Base-by-base conservation (phyloP, 331 rosid species). In the Acacia concinna region DNA sequence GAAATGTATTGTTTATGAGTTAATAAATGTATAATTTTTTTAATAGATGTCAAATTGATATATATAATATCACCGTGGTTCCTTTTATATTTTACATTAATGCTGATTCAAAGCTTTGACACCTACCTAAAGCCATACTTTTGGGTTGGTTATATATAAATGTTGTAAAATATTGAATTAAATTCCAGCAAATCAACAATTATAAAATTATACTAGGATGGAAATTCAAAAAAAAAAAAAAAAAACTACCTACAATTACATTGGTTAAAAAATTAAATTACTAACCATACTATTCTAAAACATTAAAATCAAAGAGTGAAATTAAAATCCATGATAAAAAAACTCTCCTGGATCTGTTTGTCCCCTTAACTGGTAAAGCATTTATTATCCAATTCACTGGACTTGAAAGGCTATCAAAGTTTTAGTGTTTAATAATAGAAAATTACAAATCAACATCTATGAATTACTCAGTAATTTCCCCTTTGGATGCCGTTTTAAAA, bases 351-450 rank as follows among this genome's bases (percentile, higher is more conserved):
- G 49, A 35, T 66, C 31, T 35, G 69, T 37, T 37, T 65, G 21
- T 8, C 71, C 35, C 28, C 38, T 17, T 27, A 71, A 41, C 20
- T 69, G 23, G 28, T 21, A 38, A 11, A 54, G 43, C 27, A 23
- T 68, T 78, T 68, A 65, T 31, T 28, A 69, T 52, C 38, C 76
- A 41, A 44, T 18, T 60, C 17, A 68, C 14, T 52, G 18, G 60
- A 32, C 31, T 32, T 57, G 77, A 34, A 44, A 44, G 38, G 63
- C 65, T 65, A 51, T 30, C 57, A 47, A 63, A 47, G 65, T 44
- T 12, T 44, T 12, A 13, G 17, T 44, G 5, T 46, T 41, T 23
- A 77, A 44, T 21, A 32, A 76, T 76, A 52, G n/a, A n/a, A n/a
- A n/a, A n/a, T n/a, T n/a, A n/a, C 11, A 31, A 76, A 51, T 2